Evolutionary conservation across 2,329 filamentous ascomycete species (phyloP), one percentile per base, ranked within the genome.

Genomic region (Byssothecium circinans): DNA sequence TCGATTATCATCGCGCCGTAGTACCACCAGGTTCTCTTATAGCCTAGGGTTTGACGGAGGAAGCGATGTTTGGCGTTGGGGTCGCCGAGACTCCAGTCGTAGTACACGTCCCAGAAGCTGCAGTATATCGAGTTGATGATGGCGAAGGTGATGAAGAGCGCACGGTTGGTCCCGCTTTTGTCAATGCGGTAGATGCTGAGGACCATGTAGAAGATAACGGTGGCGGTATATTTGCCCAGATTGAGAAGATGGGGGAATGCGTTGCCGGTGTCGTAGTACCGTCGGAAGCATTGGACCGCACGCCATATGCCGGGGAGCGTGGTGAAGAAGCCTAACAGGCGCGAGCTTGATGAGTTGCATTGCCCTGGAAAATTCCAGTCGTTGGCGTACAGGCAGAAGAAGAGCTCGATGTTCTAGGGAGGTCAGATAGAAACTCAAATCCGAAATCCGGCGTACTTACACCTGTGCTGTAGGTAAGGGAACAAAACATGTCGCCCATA

Each of bases 401-500:
- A 96, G 0, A 97, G 77, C 60, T 91, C 89, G 32, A 96, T 81
- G 64, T 97, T 96, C 87, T 70, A 23, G 4, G n/a, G 1, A 18
- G 8, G 25, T 58, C 20, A 59, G 45, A 8, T 5, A 15, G 27
- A 38, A 30, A 11, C 18, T 20, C 15, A 8, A 17, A 25, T 12
- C 10, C 38, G 32, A 10, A 18, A 32, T 5, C 18, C 12, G 40
- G 8, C 3, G 38, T 23, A 82, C 87, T 75, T 78, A 92, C 89
- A 51, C 89, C 87, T 72, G 89, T 89, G 14, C 87, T 82, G 70
- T 99, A 99, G 5, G 91, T 95, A 46, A 95, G 78, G 2, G 94
- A 97, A 72, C 92, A 97, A 71, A 95, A 96, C 79, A 97, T 96
- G 68, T 99, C 94, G 43, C 94, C 94, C 0, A 97, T 80, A 71